Base-by-base conservation (phyloP, 2,329 filamentous ascomycete genomes). In the Aureobasidium sp. region DNA sequence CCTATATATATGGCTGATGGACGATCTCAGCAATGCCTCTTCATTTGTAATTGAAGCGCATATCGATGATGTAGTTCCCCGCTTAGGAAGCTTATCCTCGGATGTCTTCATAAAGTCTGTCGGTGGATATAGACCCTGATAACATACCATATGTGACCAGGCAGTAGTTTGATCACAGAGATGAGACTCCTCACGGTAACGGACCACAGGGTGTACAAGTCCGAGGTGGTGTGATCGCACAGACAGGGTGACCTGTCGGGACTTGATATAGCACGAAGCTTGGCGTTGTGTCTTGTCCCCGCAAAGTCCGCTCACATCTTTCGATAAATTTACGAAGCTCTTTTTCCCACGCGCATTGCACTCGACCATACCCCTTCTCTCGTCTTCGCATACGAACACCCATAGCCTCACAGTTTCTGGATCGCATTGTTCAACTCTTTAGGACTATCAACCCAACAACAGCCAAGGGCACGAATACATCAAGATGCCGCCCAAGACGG, bases 401-500 rank as follows among this genome's bases (percentile, higher is more conserved):
- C 6, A n/a, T n/a, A 25, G 25, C 29, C 21, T 16, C 13, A 21
- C 1, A 7, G 10, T 29, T 25, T 21, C 53, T 45, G 39, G 11
- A 45, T 49, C 30, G 47, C 30, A 29, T 39, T 32, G 1, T 1
- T 13, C n/a, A 9, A n/a, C 13, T 3, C 42, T 8, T 2, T 4
- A 8, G 6, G 6, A 16, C 34, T 3, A 10, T 27, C 21, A 29
- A n/a, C 21, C 2, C 16, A n/a, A 0, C 32, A n/a, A 16, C 36
- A 36, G 11, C 13, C 14, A 0, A 47, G 45, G 21, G 47, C 37
- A 60, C 27, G n/a, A 29, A n/a, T 5, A 8, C 36, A 36, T 1
- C 39, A 60, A 44, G 30, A 64, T 64, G 63, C 61, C 63, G 32
- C 63, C 63, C 25, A 64, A 63, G 49, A 59, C 54, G 29, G 60